A percentile compares a stretch with the other conserved stretches of the same genome.
Conservation (phyloP, 2,329 filamentous ascomycete genomes). For the Blastomyces parvus region DNA sequence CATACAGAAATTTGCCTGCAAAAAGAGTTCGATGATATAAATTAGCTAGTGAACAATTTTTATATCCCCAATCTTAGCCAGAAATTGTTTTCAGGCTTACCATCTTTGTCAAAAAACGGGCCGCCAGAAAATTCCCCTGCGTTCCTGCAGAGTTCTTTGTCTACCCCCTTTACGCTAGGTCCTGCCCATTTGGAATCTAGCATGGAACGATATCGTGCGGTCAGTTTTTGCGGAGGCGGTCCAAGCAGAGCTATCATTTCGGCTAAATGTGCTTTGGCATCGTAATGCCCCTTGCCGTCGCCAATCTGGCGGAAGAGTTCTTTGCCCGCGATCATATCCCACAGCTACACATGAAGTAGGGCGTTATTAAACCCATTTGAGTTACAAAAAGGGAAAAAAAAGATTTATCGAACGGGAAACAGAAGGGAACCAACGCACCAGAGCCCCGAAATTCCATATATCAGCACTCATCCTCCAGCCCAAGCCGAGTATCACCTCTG, state of each 20-base stretch:
- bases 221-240: slow-evolving; percentile 28
- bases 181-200: slow-evolving; percentile 24
- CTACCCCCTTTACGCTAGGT: slow-evolving; percentile 22
- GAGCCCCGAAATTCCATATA: slow-evolving; percentile 27
- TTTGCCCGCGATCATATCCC: slow-evolving; percentile 26
- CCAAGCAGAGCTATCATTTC: slow-evolving; percentile 38
- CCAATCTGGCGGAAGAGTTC: slow-evolving; percentile 23
- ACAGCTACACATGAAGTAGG: slow-evolving; percentile 19
- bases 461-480: slow-evolving; percentile 12
- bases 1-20: slow-evolving; percentile 20
- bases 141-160: slow-evolving; percentile 24
- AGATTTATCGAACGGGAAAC: neutral
- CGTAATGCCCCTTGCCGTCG: slow-evolving; percentile 28
- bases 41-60: too few relatives aligned
- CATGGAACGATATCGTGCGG: slow-evolving; percentile 28
- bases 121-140: slow-evolving; percentile 29
- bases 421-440: slow-evolving; percentile 21
- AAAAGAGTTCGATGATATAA: neutral
- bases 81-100: slow-evolving; percentile 15
- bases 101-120: slow-evolving; percentile 29
- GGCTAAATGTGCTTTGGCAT: slow-evolving; percentile 32
- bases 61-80: too few relatives aligned
- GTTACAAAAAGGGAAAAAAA: slow-evolving; percentile 19
- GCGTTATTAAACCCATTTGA: slow-evolving; percentile 16
- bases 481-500: slow-evolving; percentile 24